Base-by-base conservation (phyloP, 768 basidiomycete genomes). In the Mycena rebaudengoi region DNA sequence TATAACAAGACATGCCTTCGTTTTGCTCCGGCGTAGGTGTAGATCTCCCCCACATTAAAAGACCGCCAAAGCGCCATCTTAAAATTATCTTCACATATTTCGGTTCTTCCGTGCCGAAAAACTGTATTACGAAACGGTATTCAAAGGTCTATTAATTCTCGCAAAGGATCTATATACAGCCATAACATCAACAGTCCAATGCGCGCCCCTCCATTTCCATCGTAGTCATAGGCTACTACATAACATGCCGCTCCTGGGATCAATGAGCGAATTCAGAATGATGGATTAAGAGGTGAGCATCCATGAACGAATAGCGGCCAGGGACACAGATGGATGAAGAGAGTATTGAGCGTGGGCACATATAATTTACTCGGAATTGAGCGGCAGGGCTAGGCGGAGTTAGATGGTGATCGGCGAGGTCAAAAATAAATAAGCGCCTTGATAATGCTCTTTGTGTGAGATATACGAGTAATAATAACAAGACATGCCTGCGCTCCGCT, bases 361-460 rank as follows among this genome's bases (percentile, higher is more conserved):
- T 48, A 48, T 48, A 29, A 48, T n/a, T 50, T 50, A 20, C 49
- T 50, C 51, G 35, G 37, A 52, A 52, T 39, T 37, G 51, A 52
- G 51, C 51, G 51, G 25, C 35, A 52, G 21, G 35, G 51, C 51
- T 40, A 52, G 13, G 51, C 37, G n/a, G 23, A 52, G 35, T 23
- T 37, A 23, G 25, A 52, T 39, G 35, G 35, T 26, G 51, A 39
- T 52, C 51, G 35, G 35, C 51, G 51, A 39, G 11, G 35, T 39
- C 51, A 3, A 33, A 50, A 50, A 25, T 45, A 11, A 45, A 45
- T 45, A 37, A 37, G 35, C 35, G 35, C 44, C 44, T 45, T 45
- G 44, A 45, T 45, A 25, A 45, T 14, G n/a, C 8, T 23, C 21
- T 14, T 14, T 45, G 21, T 23, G 44, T 25, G 12, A 25, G 44